Evolutionary conservation across 1,284 basidiomycete species (phyloP), one percentile per base, ranked within the genome.

Genomic region (Cutaneotrichosporon spelunceum): DNA sequence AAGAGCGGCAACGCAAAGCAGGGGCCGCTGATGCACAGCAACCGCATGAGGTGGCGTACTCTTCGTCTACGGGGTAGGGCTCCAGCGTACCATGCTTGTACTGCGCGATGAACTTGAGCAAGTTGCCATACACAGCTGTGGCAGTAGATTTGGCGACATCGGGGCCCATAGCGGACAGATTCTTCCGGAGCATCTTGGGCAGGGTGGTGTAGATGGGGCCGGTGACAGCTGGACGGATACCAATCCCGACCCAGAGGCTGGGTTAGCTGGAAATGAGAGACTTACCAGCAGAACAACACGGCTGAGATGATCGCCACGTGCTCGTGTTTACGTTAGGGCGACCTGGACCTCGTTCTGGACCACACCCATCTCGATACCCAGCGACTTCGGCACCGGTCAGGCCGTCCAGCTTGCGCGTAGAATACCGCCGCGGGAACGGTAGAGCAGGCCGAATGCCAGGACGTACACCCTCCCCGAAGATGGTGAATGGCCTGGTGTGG

Each of bases 401-500:
- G 10, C 74, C 75, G 4, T 66, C 53, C 33, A 71, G 57, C 3
- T 66, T 63, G n/a, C 48, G 16, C 3, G 49, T 39, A 2, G 67
- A 63, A 47, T 65, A 62, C 68, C 71, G n/a, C 76, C 75, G 26
- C 79, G 74, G 74, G 67, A 80, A 26, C 70, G 70, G 64, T 79
- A 74, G 53, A 81, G 66, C 9, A 81, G 65, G 26, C 78, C 79
- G 59, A 78, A 77, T n/a, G 72, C 69, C 48, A 73, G 61, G 30
- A 73, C 62, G 56, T 70, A 74, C 29, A 73, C 59, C 56, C 6
- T 66, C 65, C 19, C 72, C 75, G 56, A 69, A 61, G 45, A 80
- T 70, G 65, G 74, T 72, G 68, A 81, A 78, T 26, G 69, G 74
- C 68, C 81, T 80, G 64, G 79, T 64, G 39, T 75, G 71, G 34